These are phyloP conservation scores for Metarhizium anisopliae DNA, from an alignment of 2,329 filamentous ascomycete species.

Conservation along the genomic window DNA sequence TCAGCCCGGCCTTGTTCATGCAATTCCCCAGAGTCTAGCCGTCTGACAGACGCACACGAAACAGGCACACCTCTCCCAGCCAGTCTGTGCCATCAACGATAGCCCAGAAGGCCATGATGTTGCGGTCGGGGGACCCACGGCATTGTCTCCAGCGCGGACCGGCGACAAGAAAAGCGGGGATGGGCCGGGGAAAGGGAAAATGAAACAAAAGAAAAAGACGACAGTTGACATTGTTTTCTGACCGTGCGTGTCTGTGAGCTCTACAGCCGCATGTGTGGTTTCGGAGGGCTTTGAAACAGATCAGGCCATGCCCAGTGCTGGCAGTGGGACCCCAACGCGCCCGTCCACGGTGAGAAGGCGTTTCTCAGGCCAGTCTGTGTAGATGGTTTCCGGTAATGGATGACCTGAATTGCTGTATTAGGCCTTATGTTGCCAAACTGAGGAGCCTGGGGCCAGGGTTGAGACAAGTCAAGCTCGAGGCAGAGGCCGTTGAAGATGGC, in stretches of 20 bases:
- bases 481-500: too few species aligned
- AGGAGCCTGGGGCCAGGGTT: too few species aligned
- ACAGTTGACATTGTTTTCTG: neutral
- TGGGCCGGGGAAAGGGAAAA: neutral
- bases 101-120: too few species aligned
- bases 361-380: too few species aligned
- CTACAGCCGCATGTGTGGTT: neutral
- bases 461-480: neutral
- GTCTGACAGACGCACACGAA: neutral
- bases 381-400: too few species aligned
- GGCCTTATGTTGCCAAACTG: neutral
- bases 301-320: too few species aligned
- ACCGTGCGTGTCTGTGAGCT: conserved; percentile 1
- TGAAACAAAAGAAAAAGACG: neutral
- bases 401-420: neutral
- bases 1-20: neutral
- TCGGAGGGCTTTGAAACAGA: too few species aligned
- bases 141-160: neutral
- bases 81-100: too few species aligned
- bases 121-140: neutral
- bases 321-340: too few species aligned
- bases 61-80: too few species aligned
- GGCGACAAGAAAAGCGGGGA: neutral
- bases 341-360: too few species aligned
- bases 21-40: neutral